Evolutionary conservation across 2,329 filamentous ascomycete species (phyloP).

Genomic region (Chaetomiaceae sp.): DNA sequence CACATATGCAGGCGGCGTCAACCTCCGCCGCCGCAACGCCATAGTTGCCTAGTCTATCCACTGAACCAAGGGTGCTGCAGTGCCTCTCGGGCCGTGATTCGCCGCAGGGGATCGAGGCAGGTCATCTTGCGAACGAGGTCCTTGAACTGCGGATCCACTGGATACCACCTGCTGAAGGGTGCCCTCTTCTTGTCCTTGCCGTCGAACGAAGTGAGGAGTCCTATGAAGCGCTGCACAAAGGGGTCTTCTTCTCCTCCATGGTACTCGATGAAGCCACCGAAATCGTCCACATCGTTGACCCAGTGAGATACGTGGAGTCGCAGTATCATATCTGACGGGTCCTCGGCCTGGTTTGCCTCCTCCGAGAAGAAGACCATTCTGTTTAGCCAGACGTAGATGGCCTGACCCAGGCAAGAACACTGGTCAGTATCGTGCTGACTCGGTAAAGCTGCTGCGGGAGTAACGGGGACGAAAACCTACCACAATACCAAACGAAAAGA

Average conservation of each 20-base stretch:
- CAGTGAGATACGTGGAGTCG: conserved; percentile 7
- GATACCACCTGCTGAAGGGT: conserved; percentile 7
- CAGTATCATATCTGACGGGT: conserved; percentile 10
- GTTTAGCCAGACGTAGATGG: conserved; percentile 9
- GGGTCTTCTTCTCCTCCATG: conserved; percentile 8
- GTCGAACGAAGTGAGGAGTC: not conserved
- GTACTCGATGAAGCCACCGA: conserved; percentile 6
- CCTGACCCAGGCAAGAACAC: not conserved
- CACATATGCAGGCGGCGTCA: no score
- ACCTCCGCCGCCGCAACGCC: no score
- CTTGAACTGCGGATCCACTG: conserved; percentile 9
- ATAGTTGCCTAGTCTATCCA: no score
- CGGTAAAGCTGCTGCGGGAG: not conserved
- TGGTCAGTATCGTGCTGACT: not conserved
- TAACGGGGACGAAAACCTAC: not conserved
- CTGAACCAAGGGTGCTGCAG: conserved; percentile 11
- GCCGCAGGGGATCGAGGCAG: conserved; percentile 5
- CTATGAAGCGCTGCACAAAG: conserved; percentile 2
- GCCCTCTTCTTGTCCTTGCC: not conserved
- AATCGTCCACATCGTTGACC: not conserved
- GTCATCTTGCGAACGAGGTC: conserved; percentile 12
- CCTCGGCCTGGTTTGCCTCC: conserved; percentile 9
- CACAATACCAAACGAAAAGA: conserved; percentile 10
- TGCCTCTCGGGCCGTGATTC: conserved; percentile 11
- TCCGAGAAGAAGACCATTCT: conserved; percentile 9